Base-by-base conservation (phyloP, 1,284 basidiomycete species). In the Apiotrichum mycotoxinovorans region DNA sequence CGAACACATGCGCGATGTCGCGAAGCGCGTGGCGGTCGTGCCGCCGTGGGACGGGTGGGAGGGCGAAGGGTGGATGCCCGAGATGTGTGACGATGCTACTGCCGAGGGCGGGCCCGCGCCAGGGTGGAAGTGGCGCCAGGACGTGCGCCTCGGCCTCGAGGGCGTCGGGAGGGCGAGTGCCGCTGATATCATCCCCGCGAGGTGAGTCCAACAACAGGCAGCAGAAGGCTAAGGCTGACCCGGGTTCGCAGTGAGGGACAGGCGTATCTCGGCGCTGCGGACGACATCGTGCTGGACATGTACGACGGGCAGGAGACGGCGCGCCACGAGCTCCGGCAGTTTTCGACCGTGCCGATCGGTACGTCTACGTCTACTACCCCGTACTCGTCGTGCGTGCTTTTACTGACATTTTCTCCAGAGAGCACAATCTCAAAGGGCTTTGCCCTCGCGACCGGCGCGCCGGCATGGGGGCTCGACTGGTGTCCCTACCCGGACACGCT, bases 391-490 rank as follows among this genome's bases (percentile, higher is more conserved):
- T 30, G 5, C 12, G 12, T 30, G 5, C 30, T 5, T 30, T 7
- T 30, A 37, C 60, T 57, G 27, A 57, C 56, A 9, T 2, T 33
- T 44, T 11, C 23, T n/a, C 30, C 45, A 33, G 46, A 49, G 11
- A 27, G 23, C 33, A 52, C 40, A 7, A 47, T 49, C 15, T 48
- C 48, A 26, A 46, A 56, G 20, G 70, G 71, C 1, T 67, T 61
- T 44, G 52, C 72, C 12, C 66, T 95, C 74, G 88, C 87, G 61
- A 86, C 87, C 0, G 93, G 93, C 2, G 87, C 86, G 3, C 87
- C 89, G 0, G 87, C 90, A 17, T 91, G 88, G 86, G 88, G 85
- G 0, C 70, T 94, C 20, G 90, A 93, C 66, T 96, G 92, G 91
- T 91, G 90, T 71, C 91, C 92, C 1, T 84, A 86, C 20, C 82